phyloP scores from a whole-genome alignment of 2,329 filamentous ascomycete species.

The Leptographium galeiforme region DNA sequence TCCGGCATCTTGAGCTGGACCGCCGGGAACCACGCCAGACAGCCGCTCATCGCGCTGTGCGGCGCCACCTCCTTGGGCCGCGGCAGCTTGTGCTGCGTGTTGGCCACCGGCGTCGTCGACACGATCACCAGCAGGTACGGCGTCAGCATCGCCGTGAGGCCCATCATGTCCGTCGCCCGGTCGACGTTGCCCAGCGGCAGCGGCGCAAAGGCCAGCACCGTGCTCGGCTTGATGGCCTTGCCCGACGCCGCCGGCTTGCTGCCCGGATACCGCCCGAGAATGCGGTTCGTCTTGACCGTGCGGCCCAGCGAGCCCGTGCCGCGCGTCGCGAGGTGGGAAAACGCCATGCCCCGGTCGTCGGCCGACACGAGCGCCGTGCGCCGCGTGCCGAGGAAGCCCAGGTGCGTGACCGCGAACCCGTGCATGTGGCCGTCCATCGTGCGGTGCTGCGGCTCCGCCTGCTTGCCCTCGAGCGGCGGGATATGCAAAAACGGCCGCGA shows the following conservation, averaged over 20 bases:
- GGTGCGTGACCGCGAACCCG: slow-evolving; percentile 65
- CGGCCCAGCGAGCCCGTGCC: slow-evolving; percentile 78
- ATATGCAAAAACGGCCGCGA: slow-evolving; percentile 82
- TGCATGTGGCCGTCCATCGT: slow-evolving; percentile 72
- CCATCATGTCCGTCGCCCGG: slow-evolving; percentile 73
- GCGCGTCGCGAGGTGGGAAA: slow-evolving; percentile 87
- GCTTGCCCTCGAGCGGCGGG: slow-evolving; percentile 45
- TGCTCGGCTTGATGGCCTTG: slow-evolving; percentile 76
- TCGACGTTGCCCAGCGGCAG: slow-evolving; percentile 91
- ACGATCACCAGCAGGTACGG: slow-evolving; percentile 94
- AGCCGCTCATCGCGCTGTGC: slow-evolving; percentile 86
- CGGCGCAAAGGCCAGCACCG: slow-evolving; percentile 81
- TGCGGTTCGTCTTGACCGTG: slow-evolving; percentile 76
- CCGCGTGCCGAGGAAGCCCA: slow-evolving; percentile 89
- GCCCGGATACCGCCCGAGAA: slow-evolving; percentile 81
- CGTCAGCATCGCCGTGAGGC: slow-evolving; percentile 86
- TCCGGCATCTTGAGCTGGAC: slow-evolving; percentile 77
- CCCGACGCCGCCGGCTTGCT: slow-evolving; percentile 40
- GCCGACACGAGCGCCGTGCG: slow-evolving; percentile 92
- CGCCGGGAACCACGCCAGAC: slow-evolving; percentile 92
- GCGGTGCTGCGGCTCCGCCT: slow-evolving; percentile 41
- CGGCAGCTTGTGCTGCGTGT: slow-evolving; percentile 89
- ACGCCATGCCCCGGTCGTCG: slow-evolving; percentile 92
- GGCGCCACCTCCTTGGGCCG: slow-evolving; percentile 82
- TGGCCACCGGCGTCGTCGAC: slow-evolving; percentile 88